Evolutionary conservation across 2,329 filamentous ascomycete species (phyloP), one percentile per base, ranked within the genome.

Genomic region (Scytalidium sp.): DNA sequence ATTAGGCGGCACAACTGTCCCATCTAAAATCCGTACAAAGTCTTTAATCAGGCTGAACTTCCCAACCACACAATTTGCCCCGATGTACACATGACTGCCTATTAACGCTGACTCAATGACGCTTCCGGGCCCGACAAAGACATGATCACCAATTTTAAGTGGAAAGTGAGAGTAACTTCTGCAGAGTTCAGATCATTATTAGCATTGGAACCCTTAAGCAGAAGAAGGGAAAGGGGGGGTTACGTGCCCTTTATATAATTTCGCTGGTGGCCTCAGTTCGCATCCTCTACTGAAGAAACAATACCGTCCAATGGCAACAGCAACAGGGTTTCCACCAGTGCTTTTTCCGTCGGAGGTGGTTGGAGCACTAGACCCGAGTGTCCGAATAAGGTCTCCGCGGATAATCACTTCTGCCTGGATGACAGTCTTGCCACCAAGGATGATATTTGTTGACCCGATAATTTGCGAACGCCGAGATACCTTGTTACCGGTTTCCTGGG

Each of bases 331-430:
- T 13, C 56, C 55, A 36, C 6, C 7, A 7, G 21, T 54, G 46
- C 46, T 60, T 39, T 19, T 60, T 29, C 57, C 59, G 10, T 32
- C 46, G 22, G 36, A 19, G 19, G 57, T 21, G 27, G 45, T 53
- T 46, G 40, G 69, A 62, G 6, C 72, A 71, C 1, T 73, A 67
- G 2, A 75, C 64, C 2, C 75, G 72, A 8, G 75, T 7, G 78
- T 83, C 47, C 76, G 81, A 41, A 87, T 80, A 17, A 99, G 81
- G 65, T 99, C 94, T 41, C 93, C 94, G 43, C 94, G 87, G 65
- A 99, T 90, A 70, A 94, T 91, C 61, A 91, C 93, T 65, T 96
- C 92, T 55, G 91, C 87, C 77, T 96, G 91, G 64, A 99, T 96
- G 55, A 97, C 90, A 1, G 92, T 96, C 71, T 90, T 96, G 56